Evolutionary conservation across 1,139 yeast genomes (phyloP), one percentile per base, ranked within the genome.

Genomic region (Candida buenavistaensis): DNA sequence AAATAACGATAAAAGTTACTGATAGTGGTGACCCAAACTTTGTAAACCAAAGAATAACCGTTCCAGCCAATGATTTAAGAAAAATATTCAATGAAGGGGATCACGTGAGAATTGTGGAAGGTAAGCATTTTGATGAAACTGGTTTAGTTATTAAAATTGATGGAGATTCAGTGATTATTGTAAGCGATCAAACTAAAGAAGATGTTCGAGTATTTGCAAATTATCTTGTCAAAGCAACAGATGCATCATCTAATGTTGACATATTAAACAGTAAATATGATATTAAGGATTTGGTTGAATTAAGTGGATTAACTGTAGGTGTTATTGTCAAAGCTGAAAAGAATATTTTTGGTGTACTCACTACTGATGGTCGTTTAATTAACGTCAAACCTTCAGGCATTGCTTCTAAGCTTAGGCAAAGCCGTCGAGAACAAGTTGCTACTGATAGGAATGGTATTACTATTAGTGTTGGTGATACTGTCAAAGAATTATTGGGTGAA

Each of bases 131-230:
- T 37, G 97, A 90, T 51, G 97, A 90, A 54, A 87, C 96, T 16
- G 98, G 98, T 62, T 76, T 92, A 65, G 96, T 92, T 34, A 90
- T 94, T 31, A 75, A 80, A 45, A 78, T 87, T 26, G 77, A 78
- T 34, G 87, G 84, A 32, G 96, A 90, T 51, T 84, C 87, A 31
- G 97, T 90, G 13, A 86, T 95, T 0, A 73, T 94, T 47, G 78
- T 92, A 44, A 85, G 95, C 41, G 96, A 92, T 55, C 89, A 89
- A 61, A 82, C 96, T 2, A 79, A 78, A 51, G 80, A 82, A 48
- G 97, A 92, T 59, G 78, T 92, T 24, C 82, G 95, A 19, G 97
- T 92, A 3, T 90, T 94, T 53, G 88, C 97, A 19, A 88, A 90
- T 52, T 92, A 87, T 55, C 64, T 86, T 54, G 80, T 85, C 35